Evolutionary conservation across 768 basidiomycete genomes (phyloP).

Genomic region (Tricholoma sp.): DNA sequence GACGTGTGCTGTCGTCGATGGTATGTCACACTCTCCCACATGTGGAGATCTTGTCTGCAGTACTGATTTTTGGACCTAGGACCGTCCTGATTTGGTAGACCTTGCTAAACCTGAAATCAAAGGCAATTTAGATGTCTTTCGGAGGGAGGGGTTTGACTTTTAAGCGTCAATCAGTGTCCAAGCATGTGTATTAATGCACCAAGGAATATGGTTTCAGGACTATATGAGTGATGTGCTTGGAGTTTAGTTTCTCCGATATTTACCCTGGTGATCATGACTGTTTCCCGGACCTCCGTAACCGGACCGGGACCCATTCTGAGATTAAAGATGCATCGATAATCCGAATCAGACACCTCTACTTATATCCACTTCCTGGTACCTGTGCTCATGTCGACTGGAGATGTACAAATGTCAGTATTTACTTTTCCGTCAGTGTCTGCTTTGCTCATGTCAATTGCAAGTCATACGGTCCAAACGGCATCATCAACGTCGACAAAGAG

Average conservation of each 20-base stretch:
- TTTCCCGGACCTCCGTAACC: no score
- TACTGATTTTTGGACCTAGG: constrained; percentile 37
- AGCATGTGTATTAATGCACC: neutral
- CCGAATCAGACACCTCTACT: no score
- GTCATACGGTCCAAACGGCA: constrained; percentile 37
- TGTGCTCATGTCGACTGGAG: constrained; percentile 41
- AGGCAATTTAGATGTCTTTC: constrained; percentile 65
- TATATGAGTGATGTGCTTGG: no score
- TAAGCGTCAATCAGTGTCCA: constrained; percentile 26
- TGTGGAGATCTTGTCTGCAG: neutral
- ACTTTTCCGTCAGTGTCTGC: neutral
- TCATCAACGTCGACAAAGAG: constrained; percentile 18
- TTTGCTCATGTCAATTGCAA: constrained; percentile 15
- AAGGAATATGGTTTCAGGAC: neutral
- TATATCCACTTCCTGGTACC: neutral
- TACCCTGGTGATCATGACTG: no score
- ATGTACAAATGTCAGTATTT: constrained; percentile 31
- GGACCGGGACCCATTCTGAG: neutral
- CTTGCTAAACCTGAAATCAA: constrained; percentile 58
- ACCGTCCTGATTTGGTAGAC: constrained; percentile 78
- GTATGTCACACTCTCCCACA: constrained; percentile 33
- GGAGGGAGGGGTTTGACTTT: constrained; percentile 87
- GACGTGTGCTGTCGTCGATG: constrained; percentile 77
- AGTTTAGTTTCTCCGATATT: no score
- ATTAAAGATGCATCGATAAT: neutral